A percentile compares a stretch with the other conserved stretches of the same genome.
Evolutionary conservation across 2,329 filamentous ascomycete genomes (phyloP).

Genomic region (Hypocreales sp.): DNA sequence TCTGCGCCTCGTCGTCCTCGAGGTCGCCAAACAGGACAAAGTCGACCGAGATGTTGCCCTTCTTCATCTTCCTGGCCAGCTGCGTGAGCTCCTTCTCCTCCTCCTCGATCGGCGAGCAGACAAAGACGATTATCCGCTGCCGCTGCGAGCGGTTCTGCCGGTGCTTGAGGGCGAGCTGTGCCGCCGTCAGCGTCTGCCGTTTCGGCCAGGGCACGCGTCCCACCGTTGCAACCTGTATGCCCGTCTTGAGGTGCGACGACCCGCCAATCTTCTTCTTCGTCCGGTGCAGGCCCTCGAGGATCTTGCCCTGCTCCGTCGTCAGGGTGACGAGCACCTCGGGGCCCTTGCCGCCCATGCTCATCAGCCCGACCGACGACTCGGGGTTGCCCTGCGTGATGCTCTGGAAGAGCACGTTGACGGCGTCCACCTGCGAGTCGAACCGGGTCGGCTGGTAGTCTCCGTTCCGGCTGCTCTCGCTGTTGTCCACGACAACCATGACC

Average conservation of each 20-base stretch:
- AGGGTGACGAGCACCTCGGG: conserved; percentile 93
- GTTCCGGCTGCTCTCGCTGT: conserved; percentile 96
- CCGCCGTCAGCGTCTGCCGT: conserved; percentile 4
- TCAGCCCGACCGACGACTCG: conserved; percentile 90
- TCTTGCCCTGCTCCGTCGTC: conserved; percentile 91
- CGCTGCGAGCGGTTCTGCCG: conserved; percentile 94
- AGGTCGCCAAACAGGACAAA: conserved; percentile 92
- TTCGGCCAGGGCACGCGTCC: conserved; percentile 13
- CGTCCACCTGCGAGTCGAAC: conserved; percentile 92
- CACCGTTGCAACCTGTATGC: conserved; percentile 90
- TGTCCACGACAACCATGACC: conserved; percentile 99
- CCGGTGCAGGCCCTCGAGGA: conserved; percentile 79
- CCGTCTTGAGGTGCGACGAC: conserved; percentile 74
- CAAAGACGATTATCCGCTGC: conserved; percentile 93
- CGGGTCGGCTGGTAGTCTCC: conserved; percentile 84
- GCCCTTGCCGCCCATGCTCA: conserved; percentile 98
- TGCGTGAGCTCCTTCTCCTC: conserved; percentile 78
- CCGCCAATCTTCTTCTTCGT: conserved; percentile 87
- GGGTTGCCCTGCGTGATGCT: conserved; percentile 91
- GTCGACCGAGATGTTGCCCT: conserved; percentile 85
- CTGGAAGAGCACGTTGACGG: conserved; percentile 88
- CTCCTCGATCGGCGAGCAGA: conserved; percentile 83
- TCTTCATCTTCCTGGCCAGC: conserved; percentile 97
- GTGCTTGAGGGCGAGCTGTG: conserved; percentile 86
- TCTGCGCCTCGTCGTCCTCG: conserved; percentile 72